Base-by-base conservation (phyloP, 371 early-diverging fungal genomes). In the Zancudomyces culisetae region DNA sequence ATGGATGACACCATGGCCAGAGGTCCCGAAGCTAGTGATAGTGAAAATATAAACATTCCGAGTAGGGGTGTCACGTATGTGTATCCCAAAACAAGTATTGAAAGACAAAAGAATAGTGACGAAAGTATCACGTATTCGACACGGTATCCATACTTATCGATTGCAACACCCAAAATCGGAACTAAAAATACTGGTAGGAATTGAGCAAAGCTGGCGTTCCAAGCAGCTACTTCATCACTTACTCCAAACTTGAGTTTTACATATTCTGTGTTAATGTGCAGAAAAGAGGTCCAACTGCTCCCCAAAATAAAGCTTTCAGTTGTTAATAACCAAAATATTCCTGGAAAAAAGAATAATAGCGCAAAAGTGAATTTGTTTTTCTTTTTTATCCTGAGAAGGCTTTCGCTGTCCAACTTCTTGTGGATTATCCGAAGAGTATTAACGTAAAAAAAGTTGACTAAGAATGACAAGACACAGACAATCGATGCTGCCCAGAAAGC, bases 201-300 rank as follows among this genome's bases (percentile, higher is more conserved):
- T 54, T 81, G 83, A 42, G 81, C 70, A 3, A 74, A 61, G 54
- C 78, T 78, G 2, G 83, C 82, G 3, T 68, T 69, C 51, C 70
- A 73, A n/a, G 81, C 81, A 3, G 83, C 79, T 18, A 67, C 45
- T 0, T 57, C 52, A 49, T 81, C 74, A 26, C 54, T 54, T 40
- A 68, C 70, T 24, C 67, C 69, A 54, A 77, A 80, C 20, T 75
- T 66, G 27, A 75, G 61, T 56, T 79, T 81, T 27, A 81, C 70
- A 47, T 73, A 70, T 63, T 83, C 79, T 54, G 77, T 78, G 51
- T 78, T 76, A 52, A 83, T 79, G 54, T 80, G 81, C 35, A 82
- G 56, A 56, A 81, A 83, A 55, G 75, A 76, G 49, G 75, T 82
- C 82, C 83, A 83, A 4, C 66, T 70, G 48, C 77, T 75, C n/a